Evolutionary conservation across 139 green algal genomes (phyloP), one percentile per base, ranked within the genome.

Genomic region (Haematococcus sp.): DNA sequence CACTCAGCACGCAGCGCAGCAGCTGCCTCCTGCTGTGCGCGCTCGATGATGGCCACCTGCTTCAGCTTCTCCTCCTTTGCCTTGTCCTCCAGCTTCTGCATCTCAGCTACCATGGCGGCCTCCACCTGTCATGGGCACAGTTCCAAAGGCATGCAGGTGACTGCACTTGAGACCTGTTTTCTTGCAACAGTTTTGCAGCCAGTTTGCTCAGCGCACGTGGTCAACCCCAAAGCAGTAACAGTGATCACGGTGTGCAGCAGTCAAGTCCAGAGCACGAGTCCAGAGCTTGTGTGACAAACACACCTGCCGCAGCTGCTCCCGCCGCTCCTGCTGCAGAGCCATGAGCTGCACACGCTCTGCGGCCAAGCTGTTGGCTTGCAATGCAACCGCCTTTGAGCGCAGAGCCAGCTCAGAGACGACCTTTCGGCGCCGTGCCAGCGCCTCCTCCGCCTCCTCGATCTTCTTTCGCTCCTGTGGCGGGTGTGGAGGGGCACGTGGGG

Each of bases 51-150:
- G n/a, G 63, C 49, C n/a, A 76, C 33, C 82, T 93, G 86, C 64
- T 74, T 80, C 35, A 93, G 82, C 56, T 79, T 81, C 78, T 91
- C 76, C 80, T 89, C 84, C 73, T 91, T 91, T 54, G 82, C 81
- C 23, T 46, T 54, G 76, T 89, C 88, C 52, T 92, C 87, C 58
- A 92, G 76, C 3, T 75, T 60, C 13, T 80, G 69, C 35, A 73
- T 63, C 81, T 88, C 79, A 7, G 67, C 56, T 19, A 69, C 46
- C 51, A 79, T 55, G 0, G 64, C 64, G 5, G 66, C 56, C 56
- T 89, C 84, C 44, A 81, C 59, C 56, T 78, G 66, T n/a, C n/a
- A n/a, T n/a, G n/a, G n/a, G n/a, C 34, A 52, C 60, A 55, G 46
- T 17, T 55, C 15, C 46, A 55, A 55, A 15, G 46, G 46, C 46